A percentile compares a stretch with the other conserved stretches of the same genome.
These are phyloP conservation scores for Hymenoscyphus fraxineus DNA, from an alignment of 2,329 filamentous ascomycete genomes.

Conservation along the genomic window DNA sequence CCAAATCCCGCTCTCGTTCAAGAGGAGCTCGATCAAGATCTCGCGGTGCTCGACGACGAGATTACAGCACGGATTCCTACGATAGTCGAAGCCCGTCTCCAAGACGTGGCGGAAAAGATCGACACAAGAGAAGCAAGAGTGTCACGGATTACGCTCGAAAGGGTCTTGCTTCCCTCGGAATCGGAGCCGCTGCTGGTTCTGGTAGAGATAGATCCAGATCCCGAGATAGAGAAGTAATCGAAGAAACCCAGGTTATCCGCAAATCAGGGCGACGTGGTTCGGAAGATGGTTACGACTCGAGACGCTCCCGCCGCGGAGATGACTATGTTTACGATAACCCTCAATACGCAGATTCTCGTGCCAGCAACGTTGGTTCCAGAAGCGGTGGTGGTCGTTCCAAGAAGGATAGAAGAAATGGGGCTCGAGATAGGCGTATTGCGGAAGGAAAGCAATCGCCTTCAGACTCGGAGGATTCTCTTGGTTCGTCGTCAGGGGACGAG, in stretches of 20 bases:
- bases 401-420: conserved; percentile 23
- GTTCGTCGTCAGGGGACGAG: conserved; percentile 60
- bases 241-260: conserved; percentile 27
- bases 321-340: conserved; percentile 29
- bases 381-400: conserved; percentile 21
- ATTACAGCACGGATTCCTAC: conserved; percentile 31
- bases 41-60: conserved; percentile 31
- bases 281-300: conserved; percentile 20
- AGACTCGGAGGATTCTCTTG: conserved; percentile 47
- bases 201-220: conserved; percentile 22
- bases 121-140: conserved; percentile 58
- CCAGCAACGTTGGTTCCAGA: conserved; percentile 25
- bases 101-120: conserved; percentile 45
- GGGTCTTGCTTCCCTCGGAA: conserved; percentile 57
- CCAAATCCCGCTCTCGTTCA: conserved; percentile 44
- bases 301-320: conserved; percentile 8
- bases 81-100: conserved; percentile 34
- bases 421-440: conserved; percentile 29
- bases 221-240: conserved; percentile 20
- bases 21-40: conserved; percentile 47
- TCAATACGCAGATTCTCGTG: conserved; percentile 31
- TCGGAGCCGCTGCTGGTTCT: conserved; percentile 46
- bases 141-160: conserved; percentile 61
- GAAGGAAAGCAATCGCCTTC: conserved; percentile 29
- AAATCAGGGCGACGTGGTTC: conserved; percentile 21